A percentile compares a stretch with the other conserved stretches of the same genome.
These are phyloP conservation scores for Gastroboletus turbinatus DNA, from an alignment of 1,284 basidiomycete species.

Conservation along the genomic window DNA sequence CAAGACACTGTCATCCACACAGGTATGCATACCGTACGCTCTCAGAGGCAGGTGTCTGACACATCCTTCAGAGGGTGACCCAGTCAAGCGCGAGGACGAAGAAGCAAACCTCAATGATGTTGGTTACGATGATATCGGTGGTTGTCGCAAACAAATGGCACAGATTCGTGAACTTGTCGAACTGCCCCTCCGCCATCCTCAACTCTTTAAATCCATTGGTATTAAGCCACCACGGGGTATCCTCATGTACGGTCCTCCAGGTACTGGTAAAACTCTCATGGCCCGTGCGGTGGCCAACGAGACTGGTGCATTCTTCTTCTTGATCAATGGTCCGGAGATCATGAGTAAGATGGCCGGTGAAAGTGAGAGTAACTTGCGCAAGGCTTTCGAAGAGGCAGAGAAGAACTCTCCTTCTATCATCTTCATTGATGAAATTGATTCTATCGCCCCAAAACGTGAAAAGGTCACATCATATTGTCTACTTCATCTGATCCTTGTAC, in stretches of 20 bases:
- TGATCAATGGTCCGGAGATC: constrained; percentile 99
- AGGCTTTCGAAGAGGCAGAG: constrained; percentile 99
- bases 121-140: constrained; percentile 99
- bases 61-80: constrained; percentile 80
- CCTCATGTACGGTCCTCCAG: constrained; percentile 94
- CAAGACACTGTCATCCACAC: constrained; percentile 97
- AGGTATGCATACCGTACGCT: constrained; percentile 41
- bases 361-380: constrained; percentile 94
- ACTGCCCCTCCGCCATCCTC: constrained; percentile 95
- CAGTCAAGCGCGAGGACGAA: constrained; percentile 98
- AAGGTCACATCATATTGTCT: constrained; percentile 50
- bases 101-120: constrained; percentile 96
- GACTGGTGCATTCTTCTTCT: constrained; percentile 99
- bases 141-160: constrained; percentile 98
- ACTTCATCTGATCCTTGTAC: background rate
- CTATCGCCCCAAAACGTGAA: constrained; percentile 99
- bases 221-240: constrained; percentile 99
- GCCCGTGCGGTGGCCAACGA: constrained; percentile 99
- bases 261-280: constrained; percentile 98
- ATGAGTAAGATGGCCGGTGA: constrained; percentile 99
- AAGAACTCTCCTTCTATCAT: constrained; percentile 99
- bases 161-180: constrained; percentile 99
- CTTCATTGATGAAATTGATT: constrained; percentile 99
- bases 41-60: constrained; percentile 14
- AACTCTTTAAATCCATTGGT: constrained; percentile 99